Evolutionary conservation across 139 green algal genomes (phyloP).

Genomic region (Ostreobium quekettii): DNA sequence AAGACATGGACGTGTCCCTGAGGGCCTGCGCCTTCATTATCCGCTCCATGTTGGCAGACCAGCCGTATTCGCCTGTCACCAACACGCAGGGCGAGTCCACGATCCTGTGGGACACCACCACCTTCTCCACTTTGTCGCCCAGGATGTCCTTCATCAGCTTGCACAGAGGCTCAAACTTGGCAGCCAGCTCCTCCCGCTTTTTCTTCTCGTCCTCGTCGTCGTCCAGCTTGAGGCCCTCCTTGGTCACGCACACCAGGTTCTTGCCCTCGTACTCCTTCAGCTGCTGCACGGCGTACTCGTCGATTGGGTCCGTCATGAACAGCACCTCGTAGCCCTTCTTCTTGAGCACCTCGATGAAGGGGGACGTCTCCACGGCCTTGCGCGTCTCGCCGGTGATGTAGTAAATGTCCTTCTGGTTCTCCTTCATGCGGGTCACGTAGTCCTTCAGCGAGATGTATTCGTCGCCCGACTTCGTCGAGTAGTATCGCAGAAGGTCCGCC

Average conservation of each 20-base stretch:
- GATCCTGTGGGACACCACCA: constrained; percentile 78
- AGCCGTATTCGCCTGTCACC: constrained; percentile 89
- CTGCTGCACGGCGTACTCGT: constrained; percentile 95
- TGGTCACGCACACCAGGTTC: constrained; percentile 85
- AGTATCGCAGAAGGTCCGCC: constrained; percentile 88
- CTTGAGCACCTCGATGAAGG: constrained; percentile 59
- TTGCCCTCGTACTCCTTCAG: constrained; percentile 90
- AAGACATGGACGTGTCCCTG: constrained; percentile 21
- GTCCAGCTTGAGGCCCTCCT: constrained; percentile 91
- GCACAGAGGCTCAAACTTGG: neutral
- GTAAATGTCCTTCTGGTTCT: constrained; percentile 95
- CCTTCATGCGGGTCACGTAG: constrained; percentile 99
- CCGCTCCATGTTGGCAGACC: constrained; percentile 94
- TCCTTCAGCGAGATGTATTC: constrained; percentile 97
- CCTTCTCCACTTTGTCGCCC: constrained; percentile 39
- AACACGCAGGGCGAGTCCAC: constrained; percentile 82
- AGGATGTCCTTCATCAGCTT: neutral
- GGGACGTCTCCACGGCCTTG: constrained; percentile 59
- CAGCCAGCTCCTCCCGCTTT: neutral
- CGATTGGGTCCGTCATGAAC: constrained; percentile 92
- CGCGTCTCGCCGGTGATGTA: constrained; percentile 67
- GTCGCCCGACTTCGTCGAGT: constrained; percentile 97
- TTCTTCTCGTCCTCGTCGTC: constrained; percentile 53
- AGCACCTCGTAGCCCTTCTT: constrained; percentile 77
- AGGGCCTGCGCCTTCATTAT: constrained; percentile 80